Percentiles rank a stretch among this genome's conserved stretches.
These are phyloP conservation scores for Coelastrella sp. DNA, from an alignment of 139 green algal genomes.

Conservation along the genomic window DNA sequence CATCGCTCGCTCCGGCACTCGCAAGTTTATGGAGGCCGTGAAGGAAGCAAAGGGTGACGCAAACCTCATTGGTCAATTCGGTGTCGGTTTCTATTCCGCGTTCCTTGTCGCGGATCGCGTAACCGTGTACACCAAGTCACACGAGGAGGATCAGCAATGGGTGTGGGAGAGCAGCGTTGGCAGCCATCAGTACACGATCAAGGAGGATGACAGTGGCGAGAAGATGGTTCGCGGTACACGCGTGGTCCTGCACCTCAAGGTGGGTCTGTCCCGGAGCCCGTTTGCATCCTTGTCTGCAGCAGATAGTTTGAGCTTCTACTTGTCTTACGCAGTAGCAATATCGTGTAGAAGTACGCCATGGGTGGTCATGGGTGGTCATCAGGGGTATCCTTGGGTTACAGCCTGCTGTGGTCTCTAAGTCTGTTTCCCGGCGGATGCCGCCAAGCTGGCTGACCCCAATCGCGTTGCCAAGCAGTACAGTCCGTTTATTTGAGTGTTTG, in stretches of 20 bases:
- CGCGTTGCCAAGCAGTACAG: no score
- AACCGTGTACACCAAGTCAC: constrained; percentile 86
- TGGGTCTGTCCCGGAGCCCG: not conserved
- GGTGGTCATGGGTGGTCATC: no score
- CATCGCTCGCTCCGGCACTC: constrained; percentile 96
- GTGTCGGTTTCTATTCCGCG: constrained; percentile 98
- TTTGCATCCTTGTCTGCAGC: no score
- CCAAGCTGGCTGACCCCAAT: no score
- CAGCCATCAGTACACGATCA: constrained; percentile 89
- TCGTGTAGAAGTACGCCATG: no score
- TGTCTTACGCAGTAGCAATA: no score
- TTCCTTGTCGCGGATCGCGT: constrained; percentile 95
- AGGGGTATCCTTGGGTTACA: no score
- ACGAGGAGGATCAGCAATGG: constrained; percentile 85
- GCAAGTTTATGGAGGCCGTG: constrained; percentile 98
- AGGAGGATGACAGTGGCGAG: constrained; percentile 60
- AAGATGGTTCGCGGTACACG: constrained; percentile 84
- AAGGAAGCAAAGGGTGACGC: constrained; percentile 85
- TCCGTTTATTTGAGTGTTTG: no score
- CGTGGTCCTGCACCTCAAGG: constrained; percentile 44
- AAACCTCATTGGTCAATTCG: constrained; percentile 98
- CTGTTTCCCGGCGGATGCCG: no score
- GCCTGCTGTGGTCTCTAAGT: no score
- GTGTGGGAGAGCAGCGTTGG: constrained; percentile 92
- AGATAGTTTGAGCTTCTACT: no score